Evolutionary conservation across 768 basidiomycete genomes (phyloP).

Genomic region (Leccinum barrowsii): DNA sequence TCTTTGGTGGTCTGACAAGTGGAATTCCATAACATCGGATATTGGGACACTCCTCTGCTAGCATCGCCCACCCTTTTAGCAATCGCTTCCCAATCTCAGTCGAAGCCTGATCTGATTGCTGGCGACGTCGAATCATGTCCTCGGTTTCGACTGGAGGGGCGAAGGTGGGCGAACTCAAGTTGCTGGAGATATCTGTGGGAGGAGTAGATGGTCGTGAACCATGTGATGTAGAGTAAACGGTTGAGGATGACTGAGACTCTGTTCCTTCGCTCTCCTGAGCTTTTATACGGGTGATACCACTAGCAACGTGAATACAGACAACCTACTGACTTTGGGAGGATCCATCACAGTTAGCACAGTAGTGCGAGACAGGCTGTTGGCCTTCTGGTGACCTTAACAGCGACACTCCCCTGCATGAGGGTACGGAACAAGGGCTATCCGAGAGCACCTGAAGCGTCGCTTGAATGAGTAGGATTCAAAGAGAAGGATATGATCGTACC

Average conservation of each 20-base stretch:
- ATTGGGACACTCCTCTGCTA: conserved; percentile 82
- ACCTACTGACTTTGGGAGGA: conserved; percentile 31
- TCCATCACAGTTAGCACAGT: conserved; percentile 67
- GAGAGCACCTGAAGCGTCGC: conserved; percentile 51
- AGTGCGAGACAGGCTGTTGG: conserved; percentile 39
- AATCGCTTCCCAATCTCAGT: conserved; percentile 74
- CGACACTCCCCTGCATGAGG: conserved; percentile 56
- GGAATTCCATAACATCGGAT: conserved; percentile 72
- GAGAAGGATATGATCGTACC: conserved; percentile 36
- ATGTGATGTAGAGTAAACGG: conserved; percentile 47
- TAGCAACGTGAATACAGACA: not conserved
- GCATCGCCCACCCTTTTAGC: conserved; percentile 83
- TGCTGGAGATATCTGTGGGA: conserved; percentile 68
- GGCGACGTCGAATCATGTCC: conserved; percentile 61
- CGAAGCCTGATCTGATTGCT: conserved; percentile 80
- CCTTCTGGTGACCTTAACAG: conserved; percentile 68
- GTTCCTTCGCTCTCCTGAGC: conserved; percentile 16
- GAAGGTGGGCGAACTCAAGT: conserved; percentile 59
- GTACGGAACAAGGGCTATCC: conserved; percentile 55
- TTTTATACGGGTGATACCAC: conserved; percentile 9
- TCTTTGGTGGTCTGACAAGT: conserved; percentile 74
- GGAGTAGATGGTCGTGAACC: conserved; percentile 70
- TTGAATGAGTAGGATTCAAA: conserved; percentile 6
- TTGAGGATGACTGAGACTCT: conserved; percentile 36
- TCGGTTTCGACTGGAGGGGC: conserved; percentile 63